Evolutionary conservation across 768 basidiomycete species (phyloP), one percentile per base, ranked within the genome.

Genomic region (Psilocybe azurescens): DNA sequence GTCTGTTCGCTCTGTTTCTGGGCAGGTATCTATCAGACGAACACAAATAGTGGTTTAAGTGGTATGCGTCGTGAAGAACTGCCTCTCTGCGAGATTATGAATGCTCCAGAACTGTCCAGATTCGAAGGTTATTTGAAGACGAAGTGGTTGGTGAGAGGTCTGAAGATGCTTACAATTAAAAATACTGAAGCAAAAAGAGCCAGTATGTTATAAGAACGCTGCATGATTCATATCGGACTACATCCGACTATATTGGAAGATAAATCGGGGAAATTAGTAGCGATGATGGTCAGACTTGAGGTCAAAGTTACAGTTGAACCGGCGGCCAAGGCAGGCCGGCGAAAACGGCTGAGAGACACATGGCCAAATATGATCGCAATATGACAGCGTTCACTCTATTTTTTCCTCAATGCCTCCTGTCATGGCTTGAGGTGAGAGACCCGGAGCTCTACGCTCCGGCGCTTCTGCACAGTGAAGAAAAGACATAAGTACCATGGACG

Each of bases 371-470:
- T n/a, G 29, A 32, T 24, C 36, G 53, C 13, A 47, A 6, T 30
- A 38, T 20, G 53, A 29, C 53, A 53, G 52, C 10, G 10, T 29
- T 24, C 28, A 24, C 52, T 47, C 4, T 39, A 29, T 49, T 38
- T 46, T 54, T 30, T 48, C 44, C 44, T 33, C 53, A 54, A 60
- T 54, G 49, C 53, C 53, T 60, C 48, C 53, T 60, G 59, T 60
- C 59, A 55, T 36, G 16, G 18, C 51, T 18, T 52, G 13, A 30
- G 7, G 7, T 30, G 48, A 50, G 48, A 4, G 33, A 32, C 30
- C 59, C 59, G 59, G 59, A 54, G 20, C 2, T 60, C 59, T 60
- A 54, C 16, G 38, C 16, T 24, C 59, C 59, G 59, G 53, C 59
- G 59, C 53, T 49, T 60, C 59, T 53, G 53, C 30, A 14, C 44